A percentile compares a stretch with the other conserved stretches of the same genome.
These are phyloP conservation scores for Xylaria multiplex DNA, from an alignment of 2,329 filamentous ascomycete genomes.

Conservation along the genomic window DNA sequence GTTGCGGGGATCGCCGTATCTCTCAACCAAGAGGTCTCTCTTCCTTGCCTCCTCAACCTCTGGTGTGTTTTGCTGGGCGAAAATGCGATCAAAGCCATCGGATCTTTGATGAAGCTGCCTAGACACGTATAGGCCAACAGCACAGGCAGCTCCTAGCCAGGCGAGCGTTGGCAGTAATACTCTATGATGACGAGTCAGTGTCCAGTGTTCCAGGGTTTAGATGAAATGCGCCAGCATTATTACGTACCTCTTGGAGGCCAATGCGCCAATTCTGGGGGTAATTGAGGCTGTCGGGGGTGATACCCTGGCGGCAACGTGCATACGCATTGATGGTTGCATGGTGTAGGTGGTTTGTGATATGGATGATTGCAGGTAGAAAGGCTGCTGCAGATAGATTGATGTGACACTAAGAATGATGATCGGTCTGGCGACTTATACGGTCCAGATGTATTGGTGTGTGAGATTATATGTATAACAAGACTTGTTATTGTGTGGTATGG, in stretches of 20 bases:
- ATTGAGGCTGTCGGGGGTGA: slow-evolving; percentile 24
- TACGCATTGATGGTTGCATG: slow-evolving; percentile 37
- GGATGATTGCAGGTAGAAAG: not conserved
- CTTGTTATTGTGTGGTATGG: slow-evolving; percentile 19
- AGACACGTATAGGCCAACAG: slow-evolving; percentile 42
- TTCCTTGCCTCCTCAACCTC: slow-evolving; percentile 45
- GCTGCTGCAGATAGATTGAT: slow-evolving; percentile 6
- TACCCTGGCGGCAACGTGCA: slow-evolving; percentile 40
- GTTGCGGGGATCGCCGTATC: slow-evolving; percentile 47
- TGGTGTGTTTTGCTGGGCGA: slow-evolving; percentile 48
- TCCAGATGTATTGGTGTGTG: slow-evolving; percentile 16
- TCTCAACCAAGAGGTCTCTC: slow-evolving; percentile 41
- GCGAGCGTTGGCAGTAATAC: slow-evolving; percentile 29
- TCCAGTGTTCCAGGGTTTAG: not conserved
- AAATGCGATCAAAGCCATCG: slow-evolving; percentile 45
- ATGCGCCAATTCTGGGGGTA: slow-evolving; percentile 36
- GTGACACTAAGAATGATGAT: slow-evolving; percentile 5
- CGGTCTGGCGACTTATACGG: not conserved
- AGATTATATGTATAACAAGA: slow-evolving; percentile 12
- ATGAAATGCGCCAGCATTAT: slow-evolving; percentile 11
- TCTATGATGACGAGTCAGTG: slow-evolving; percentile 15
- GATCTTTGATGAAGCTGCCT: slow-evolving; percentile 40
- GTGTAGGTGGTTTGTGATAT: slow-evolving; percentile 18
- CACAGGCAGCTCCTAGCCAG: slow-evolving; percentile 37
- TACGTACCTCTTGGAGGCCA: slow-evolving; percentile 39